These are phyloP conservation scores for Aspergillus fumigatus DNA, from an alignment of 2,329 filamentous ascomycete genomes.

Conservation along the genomic window DNA sequence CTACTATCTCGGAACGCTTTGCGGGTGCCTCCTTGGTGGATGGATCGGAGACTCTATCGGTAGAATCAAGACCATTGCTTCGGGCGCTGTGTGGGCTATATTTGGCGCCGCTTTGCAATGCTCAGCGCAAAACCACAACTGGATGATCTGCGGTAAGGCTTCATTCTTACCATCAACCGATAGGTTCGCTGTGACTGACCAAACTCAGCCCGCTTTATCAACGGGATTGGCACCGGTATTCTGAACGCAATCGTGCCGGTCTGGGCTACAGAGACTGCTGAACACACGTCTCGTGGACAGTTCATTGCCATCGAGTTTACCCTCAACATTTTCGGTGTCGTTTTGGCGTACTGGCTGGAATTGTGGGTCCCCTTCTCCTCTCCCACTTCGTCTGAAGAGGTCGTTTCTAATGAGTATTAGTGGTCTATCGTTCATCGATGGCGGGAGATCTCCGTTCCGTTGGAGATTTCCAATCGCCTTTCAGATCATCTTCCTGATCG, in stretches of 20 bases:
- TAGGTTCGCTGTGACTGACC: not conserved
- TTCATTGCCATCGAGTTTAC: constrained; percentile 71
- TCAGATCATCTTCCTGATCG: constrained; percentile 61
- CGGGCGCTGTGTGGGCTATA: constrained; percentile 55
- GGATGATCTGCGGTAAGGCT: constrained; percentile 63
- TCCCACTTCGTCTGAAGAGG: not conserved
- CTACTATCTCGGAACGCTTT: constrained; percentile 58
- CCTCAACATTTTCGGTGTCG: constrained; percentile 66
- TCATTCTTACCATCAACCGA: not conserved
- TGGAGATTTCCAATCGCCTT: constrained; percentile 69
- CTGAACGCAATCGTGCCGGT: constrained; percentile 67
- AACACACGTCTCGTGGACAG: constrained; percentile 63
- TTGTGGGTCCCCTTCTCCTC: constrained; percentile 35
- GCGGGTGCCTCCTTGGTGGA: constrained; percentile 61
- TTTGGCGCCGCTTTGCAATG: constrained; percentile 61
- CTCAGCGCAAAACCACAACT: constrained; percentile 60
- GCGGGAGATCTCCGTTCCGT: constrained; percentile 53
- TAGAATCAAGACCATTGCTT: constrained; percentile 59
- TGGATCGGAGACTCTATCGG: constrained; percentile 61
- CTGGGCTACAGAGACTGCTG: constrained; percentile 66
- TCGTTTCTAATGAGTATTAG: constrained; percentile 17
- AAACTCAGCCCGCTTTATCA: constrained; percentile 51
- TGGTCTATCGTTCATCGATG: constrained; percentile 58
- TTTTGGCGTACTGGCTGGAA: constrained; percentile 58
- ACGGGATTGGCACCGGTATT: constrained; percentile 65